Evolutionary conservation across 768 basidiomycete species (phyloP), one percentile per base, ranked within the genome.

Genomic region (Filobasidium floriforme): DNA sequence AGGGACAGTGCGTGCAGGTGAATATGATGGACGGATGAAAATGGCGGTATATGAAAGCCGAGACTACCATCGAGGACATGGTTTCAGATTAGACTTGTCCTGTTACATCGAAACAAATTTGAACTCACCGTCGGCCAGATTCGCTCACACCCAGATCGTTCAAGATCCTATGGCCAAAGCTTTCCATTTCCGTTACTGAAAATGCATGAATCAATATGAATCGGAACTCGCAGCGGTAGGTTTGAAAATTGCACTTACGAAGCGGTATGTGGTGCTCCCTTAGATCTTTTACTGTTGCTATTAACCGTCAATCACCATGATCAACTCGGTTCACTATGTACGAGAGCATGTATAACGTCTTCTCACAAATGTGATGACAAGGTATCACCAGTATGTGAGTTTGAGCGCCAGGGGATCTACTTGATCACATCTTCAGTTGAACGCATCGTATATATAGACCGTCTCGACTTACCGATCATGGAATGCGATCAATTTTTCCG

Each of bases 41-140:
- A 77, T 22, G 76, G 76, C 1, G 76, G 75, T 43, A 77, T 76
- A 65, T 77, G 76, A 28, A 72, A 77, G 46, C 76, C 76, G 44
- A 72, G 68, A 43, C 74, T 76, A 24, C 64, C 41, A 2, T n/a
- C 28, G 52, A 6, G 37, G 24, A n/a, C 28, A 29, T n/a, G n/a
- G n/a, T n/a, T n/a, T n/a, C n/a, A n/a, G n/a, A n/a, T n/a, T n/a
- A n/a, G n/a, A n/a, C n/a, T n/a, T n/a, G n/a, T n/a, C 10, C 10
- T 61, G 18, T 32, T 41, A 10, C 19, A 9, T 44, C 15, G 40
- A 61, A 51, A 18, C 3, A 24, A 12, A 24, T 12, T 12, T 19
- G 24, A 3, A 57, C 15, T 24, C 7, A 57, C 54, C 54, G 54
- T 26, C 54, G 19, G 14, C 24, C 7, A 22, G 22, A 9, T 26